Percentiles rank a stretch among this genome's conserved stretches.
These are phyloP conservation scores for Casaregolazyma suthepensis DNA, from an alignment of 1,139 yeast genomes.

Conservation along the genomic window DNA sequence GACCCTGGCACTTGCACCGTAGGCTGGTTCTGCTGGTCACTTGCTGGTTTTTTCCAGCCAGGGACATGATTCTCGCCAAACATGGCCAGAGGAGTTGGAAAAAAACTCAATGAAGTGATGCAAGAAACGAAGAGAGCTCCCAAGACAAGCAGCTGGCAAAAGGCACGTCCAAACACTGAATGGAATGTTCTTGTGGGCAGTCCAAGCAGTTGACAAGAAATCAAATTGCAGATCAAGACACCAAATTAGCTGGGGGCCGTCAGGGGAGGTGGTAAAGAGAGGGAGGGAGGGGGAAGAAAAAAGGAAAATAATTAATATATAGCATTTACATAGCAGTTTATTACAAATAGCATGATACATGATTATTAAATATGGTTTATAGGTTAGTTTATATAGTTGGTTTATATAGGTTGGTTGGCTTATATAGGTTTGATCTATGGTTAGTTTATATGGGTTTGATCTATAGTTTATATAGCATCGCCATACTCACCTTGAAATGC, in stretches of 20 bases:
- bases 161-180: not conserved
- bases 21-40: constrained; percentile 1
- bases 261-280: not conserved
- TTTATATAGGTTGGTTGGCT: constrained; percentile 9
- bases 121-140: not conserved
- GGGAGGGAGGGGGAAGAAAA: not conserved
- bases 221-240: not conserved
- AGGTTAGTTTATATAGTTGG: not conserved
- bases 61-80: constrained; percentile 4
- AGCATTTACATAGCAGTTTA: too few relatives aligned
- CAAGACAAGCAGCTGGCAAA: not conserved
- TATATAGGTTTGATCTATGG: not conserved
- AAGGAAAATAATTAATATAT: not conserved
- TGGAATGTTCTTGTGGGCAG: not conserved
- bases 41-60: constrained; percentile 8
- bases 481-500: constrained; percentile 37
- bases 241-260: not conserved
- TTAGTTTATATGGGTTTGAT: constrained; percentile 16
- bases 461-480: constrained; percentile 1
- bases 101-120: not conserved
- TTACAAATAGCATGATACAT: too few relatives aligned
- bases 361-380: not conserved
- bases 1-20: constrained; percentile 18
- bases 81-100: not conserved
- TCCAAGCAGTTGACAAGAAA: not conserved